These are phyloP conservation scores for Raffaelea deltoideospora DNA, from an alignment of 2,329 filamentous ascomycete genomes.

Conservation along the genomic window DNA sequence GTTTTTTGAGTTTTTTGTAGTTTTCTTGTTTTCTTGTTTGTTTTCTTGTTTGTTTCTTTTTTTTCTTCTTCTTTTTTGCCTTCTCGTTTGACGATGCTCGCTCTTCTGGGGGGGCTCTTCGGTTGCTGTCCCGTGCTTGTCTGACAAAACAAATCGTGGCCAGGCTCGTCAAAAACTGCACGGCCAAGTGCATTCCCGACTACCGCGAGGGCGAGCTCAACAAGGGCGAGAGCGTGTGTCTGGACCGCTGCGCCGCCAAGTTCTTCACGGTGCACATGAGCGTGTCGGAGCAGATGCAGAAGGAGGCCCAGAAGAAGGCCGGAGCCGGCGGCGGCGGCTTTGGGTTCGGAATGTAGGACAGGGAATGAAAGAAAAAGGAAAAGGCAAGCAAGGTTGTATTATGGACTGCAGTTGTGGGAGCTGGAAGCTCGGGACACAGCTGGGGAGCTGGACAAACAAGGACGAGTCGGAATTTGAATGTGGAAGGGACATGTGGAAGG, in stretches of 20 bases:
- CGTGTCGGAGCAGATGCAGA: slow-evolving; percentile 92
- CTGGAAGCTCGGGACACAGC: no score
- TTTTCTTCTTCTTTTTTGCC: slow-evolving; percentile 1
- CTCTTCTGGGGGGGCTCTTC: not conserved
- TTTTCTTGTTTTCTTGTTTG: slow-evolving; percentile 1
- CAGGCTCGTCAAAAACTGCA: slow-evolving; percentile 78
- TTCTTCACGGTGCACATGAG: slow-evolving; percentile 99
- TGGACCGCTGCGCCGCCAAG: slow-evolving; percentile 93
- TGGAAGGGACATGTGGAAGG: no score
- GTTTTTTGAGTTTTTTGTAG: slow-evolving; percentile 2
- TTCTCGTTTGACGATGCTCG: not conserved
- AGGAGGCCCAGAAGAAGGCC: slow-evolving; percentile 57
- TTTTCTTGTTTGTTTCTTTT: slow-evolving; percentile 2
- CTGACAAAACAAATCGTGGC: no score
- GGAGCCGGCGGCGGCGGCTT: slow-evolving; percentile 35
- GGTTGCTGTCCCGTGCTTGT: not conserved
- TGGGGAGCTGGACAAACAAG: no score
- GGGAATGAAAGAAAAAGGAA: not conserved
- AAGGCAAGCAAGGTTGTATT: not conserved
- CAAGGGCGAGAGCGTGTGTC: slow-evolving; percentile 97
- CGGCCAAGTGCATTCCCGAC: slow-evolving; percentile 85
- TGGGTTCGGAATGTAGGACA: slow-evolving; percentile 4
- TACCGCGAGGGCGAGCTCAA: slow-evolving; percentile 96
- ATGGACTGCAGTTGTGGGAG: no score
- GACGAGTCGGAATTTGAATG: no score